phyloP scores from a whole-genome alignment of 2,329 filamentous ascomycete genomes.

The Botryotinia calthae region DNA sequence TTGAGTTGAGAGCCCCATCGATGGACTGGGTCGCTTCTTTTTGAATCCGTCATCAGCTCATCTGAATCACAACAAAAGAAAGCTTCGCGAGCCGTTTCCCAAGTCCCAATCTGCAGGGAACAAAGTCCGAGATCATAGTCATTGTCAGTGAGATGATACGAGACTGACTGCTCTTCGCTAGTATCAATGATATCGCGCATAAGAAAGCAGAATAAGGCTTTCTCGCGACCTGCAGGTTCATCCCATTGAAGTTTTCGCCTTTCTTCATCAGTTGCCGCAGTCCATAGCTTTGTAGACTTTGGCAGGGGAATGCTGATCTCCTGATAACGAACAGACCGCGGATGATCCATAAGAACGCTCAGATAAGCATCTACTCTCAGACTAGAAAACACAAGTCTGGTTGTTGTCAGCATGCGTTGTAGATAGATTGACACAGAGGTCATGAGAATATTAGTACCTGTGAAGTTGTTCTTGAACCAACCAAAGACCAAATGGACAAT shows the following conservation, averaged over 20 bases:
- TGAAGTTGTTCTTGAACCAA: slow-evolving; percentile 12
- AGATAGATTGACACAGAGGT: too few species aligned
- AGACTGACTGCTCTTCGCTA: background rate
- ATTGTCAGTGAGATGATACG: background rate
- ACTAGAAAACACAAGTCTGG: background rate
- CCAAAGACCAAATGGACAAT: slow-evolving; percentile 15
- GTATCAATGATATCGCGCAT: slow-evolving; percentile 8
- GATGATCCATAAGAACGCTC: slow-evolving; percentile 9
- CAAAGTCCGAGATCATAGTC: slow-evolving; percentile 15
- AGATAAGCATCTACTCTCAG: slow-evolving; percentile 15
- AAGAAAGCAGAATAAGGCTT: slow-evolving; percentile 16
- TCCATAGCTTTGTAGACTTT: slow-evolving; percentile 10
- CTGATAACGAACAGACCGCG: slow-evolving; percentile 12
- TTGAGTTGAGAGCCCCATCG: slow-evolving; percentile 1
- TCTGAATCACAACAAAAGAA: slow-evolving; percentile 12
- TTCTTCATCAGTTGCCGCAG: slow-evolving; percentile 3
- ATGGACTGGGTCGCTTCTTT: background rate
- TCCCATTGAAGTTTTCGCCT: slow-evolving; percentile 13
- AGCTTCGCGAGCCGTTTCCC: slow-evolving; percentile 15
- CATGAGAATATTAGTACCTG: background rate
- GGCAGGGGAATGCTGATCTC: slow-evolving; percentile 17
- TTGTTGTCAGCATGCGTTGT: background rate
- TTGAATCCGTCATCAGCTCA: slow-evolving; percentile 12
- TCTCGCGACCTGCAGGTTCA: slow-evolving; percentile 12
- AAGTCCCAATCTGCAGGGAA: slow-evolving; percentile 15